Evolutionary conservation across 1,139 yeast species (phyloP), one percentile per base, ranked within the genome.

Genomic region (Geotrichum aggregatum): DNA sequence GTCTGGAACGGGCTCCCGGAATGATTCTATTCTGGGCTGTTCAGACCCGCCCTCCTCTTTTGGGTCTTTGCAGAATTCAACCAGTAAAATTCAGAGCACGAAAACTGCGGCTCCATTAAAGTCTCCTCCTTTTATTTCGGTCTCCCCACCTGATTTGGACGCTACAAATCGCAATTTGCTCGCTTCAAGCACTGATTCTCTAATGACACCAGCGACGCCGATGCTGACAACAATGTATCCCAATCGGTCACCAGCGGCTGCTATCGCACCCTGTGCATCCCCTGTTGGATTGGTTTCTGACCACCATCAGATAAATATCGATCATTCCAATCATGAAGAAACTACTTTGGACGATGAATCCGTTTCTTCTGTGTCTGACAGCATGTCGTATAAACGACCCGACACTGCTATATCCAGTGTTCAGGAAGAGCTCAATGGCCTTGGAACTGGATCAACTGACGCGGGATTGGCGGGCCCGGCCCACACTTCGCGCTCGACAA

Each of bases 41-140:
- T 31, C 47, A 31, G 47, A 33, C 47, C 47, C 47, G 47, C 47
- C 39, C 47, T 42, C 45, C 36, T 43, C 47, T 33, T 43, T 43
- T 43, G 47, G 39, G 39, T 43, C 39, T 18, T 16, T 19, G 47
- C 47, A 33, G 11, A 43, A 43, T 19, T 13, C 47, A 44, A 40
- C 47, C 47, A 44, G 41, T 44, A 34, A 44, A 21, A 43, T 14
- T 30, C 10, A 14, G 6, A 26, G 22, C 36, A 13, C 36, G n/a
- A 42, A 28, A 26, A 28, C 35, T 13, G 33, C 47, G 21, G 47
- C 47, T 8, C 24, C 19, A 28, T 10, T 10, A 26, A 14, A 30
- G 13, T 21, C 22, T 30, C 45, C 45, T 28, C 36, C 45, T 28
- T 40, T 16, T 13, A 22, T 40, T 40, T 40, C 44, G 21, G 26